Evolutionary conservation across 495 filamentous ascomycete genomes (phyloP).

Genomic region (Tuber indicum): DNA sequence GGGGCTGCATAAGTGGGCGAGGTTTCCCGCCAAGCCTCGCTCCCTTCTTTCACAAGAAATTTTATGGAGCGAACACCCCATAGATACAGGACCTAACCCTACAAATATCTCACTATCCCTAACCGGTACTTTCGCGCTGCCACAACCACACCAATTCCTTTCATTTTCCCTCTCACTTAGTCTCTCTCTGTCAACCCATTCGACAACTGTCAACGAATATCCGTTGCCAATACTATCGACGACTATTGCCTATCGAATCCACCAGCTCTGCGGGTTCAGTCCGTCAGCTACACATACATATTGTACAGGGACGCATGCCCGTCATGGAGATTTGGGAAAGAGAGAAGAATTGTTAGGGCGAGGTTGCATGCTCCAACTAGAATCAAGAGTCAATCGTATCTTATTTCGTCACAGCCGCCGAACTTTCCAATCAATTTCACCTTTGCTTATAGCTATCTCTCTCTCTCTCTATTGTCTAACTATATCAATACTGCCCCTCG

Average conservation of each 20-base stretch:
- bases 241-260: neutral
- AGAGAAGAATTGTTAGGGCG: neutral
- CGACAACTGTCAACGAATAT: neutral
- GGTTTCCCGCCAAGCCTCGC: no score
- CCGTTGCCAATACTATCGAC: neutral
- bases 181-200: neutral
- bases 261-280: neutral
- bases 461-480: neutral
- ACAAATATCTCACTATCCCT: no score
- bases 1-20: no score
- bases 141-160: neutral
- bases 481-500: neutral
- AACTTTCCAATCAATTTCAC: neutral
- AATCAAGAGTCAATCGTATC: slow-evolving; percentile 40
- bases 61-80: no score
- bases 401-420: slow-evolving; percentile 11
- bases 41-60: no score
- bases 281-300: neutral
- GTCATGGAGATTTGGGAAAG: neutral
- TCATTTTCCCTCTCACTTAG: neutral
- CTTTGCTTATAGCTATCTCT: neutral
- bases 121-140: neutral
- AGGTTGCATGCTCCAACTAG: slow-evolving; percentile 31
- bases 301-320: neutral
- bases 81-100: no score